These are phyloP conservation scores for Quercus phellos DNA, from an alignment of 331 rosid genomes.

Conservation along the genomic window DNA sequence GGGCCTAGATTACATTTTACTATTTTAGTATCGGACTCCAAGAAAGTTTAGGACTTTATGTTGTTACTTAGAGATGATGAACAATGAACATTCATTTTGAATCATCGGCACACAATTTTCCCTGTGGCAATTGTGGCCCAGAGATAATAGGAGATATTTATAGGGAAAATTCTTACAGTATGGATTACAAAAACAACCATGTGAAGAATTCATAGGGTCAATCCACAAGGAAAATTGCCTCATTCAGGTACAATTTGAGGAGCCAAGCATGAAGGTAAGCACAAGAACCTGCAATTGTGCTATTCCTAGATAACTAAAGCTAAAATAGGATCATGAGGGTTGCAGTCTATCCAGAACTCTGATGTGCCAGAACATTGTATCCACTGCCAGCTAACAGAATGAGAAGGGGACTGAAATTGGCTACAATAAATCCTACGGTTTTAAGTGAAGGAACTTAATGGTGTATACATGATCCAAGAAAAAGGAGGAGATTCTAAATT, in stretches of 20 bases:
- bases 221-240: background rate
- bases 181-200: background rate
- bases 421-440: background rate
- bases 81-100: too few species aligned
- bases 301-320: background rate
- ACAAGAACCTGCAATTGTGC: background rate
- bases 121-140: background rate
- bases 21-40: background rate
- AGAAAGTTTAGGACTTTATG: background rate
- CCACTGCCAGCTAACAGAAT: background rate
- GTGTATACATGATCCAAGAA: background rate
- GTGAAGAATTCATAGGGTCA: background rate
- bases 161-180: background rate
- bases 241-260: background rate
- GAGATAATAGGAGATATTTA: background rate
- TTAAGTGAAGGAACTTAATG: background rate
- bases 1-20: background rate
- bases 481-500: background rate
- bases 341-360: background rate
- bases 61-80: background rate
- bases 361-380: background rate
- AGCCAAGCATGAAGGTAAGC: background rate
- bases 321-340: background rate
- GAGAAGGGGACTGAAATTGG: background rate
- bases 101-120: background rate